Percentiles rank a stretch among this genome's conserved stretches.
Conservation (phyloP, 176 grass and related monocot genomes). For the Chrysopogon serrulatus region DNA sequence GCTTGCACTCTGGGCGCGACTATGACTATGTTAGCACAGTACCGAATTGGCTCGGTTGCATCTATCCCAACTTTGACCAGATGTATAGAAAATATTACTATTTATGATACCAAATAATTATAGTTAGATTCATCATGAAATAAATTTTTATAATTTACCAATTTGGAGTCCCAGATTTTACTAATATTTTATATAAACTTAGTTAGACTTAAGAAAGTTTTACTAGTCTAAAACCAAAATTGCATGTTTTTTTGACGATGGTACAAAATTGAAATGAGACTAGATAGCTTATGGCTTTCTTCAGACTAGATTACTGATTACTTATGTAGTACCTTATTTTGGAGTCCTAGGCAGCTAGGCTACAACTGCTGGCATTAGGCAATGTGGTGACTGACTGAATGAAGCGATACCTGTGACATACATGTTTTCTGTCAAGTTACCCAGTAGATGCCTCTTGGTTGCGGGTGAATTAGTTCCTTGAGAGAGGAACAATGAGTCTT, state of each 20-base stretch:
- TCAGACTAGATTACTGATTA: neutral
- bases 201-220: neutral
- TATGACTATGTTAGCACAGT: neutral
- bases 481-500: neutral
- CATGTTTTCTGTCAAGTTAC: neutral
- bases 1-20: neutral
- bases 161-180: neutral
- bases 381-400: neutral
- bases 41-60: neutral
- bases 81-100: neutral
- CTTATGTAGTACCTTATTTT: neutral
- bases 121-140: neutral
- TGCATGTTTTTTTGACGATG: neutral
- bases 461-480: neutral
- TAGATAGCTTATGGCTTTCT: neutral
- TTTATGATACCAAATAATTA: neutral
- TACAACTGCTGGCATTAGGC: neutral
- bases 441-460: neutral
- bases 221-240: neutral
- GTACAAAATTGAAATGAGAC: neutral
- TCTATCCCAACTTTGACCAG: neutral
- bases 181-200: neutral
- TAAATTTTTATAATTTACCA: neutral
- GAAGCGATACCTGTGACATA: neutral
- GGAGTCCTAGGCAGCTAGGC: neutral